phyloP scores from a whole-genome alignment of 2,329 filamentous ascomycete species.

The Nigrospora oryzae region DNA sequence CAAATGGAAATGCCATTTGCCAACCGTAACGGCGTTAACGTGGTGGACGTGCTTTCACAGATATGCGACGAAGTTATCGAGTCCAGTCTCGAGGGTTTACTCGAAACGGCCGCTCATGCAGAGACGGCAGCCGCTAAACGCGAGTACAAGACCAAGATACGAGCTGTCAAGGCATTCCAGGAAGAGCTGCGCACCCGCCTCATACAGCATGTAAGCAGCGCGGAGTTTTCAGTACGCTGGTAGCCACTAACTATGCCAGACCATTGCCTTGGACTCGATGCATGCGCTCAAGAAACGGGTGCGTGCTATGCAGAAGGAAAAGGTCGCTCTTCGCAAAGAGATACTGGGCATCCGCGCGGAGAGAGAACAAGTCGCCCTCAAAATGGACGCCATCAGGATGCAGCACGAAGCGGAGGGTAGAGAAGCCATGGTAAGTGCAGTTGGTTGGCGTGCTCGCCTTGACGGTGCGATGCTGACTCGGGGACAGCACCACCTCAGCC shows the following conservation, averaged over 20 bases:
- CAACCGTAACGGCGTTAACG: constrained; percentile 47
- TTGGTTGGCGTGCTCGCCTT: background rate
- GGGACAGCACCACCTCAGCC: constrained; percentile 34
- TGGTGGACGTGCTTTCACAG: constrained; percentile 53
- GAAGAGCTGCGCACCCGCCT: constrained; percentile 47
- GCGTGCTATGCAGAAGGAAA: constrained; percentile 47
- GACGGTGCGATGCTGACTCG: background rate
- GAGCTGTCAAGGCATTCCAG: constrained; percentile 49
- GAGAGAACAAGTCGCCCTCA: constrained; percentile 52
- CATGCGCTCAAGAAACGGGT: constrained; percentile 50
- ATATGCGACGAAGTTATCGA: constrained; percentile 53
- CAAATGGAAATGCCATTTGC: constrained; percentile 44
- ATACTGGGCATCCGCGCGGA: constrained; percentile 52
- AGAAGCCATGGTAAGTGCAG: constrained; percentile 37
- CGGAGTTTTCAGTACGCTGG: background rate
- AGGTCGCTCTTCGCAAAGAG: constrained; percentile 46
- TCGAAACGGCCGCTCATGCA: constrained; percentile 31
- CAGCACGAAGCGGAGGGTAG: constrained; percentile 48
- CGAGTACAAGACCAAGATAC: constrained; percentile 45
- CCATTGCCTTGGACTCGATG: constrained; percentile 51
- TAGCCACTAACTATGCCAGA: constrained; percentile 21
- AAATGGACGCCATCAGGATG: constrained; percentile 54
- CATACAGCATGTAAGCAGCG: constrained; percentile 46
- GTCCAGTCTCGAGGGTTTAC: constrained; percentile 37
- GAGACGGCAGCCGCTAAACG: constrained; percentile 38